Evolutionary conservation across 176 grass and related monocot species (phyloP), one percentile per base, ranked within the genome.

Genomic region (Neostapfia colusana): DNA sequence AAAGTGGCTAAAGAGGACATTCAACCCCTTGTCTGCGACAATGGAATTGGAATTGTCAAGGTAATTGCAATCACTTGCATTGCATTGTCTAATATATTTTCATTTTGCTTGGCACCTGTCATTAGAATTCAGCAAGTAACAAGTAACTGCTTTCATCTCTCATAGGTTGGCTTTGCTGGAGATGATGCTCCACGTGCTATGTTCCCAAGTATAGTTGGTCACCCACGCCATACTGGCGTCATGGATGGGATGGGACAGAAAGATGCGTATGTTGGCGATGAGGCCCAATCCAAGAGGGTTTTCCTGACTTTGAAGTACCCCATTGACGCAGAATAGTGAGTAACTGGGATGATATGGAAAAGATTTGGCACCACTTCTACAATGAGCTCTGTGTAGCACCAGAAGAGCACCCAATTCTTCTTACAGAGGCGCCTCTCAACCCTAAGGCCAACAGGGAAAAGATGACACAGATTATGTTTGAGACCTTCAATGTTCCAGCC

Each of bases 401-500:
- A 21, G 92, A 94, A 88, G 92, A 94, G 70, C 92, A 94, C 65
- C 92, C 88, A 44, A 65, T 94, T 82, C 79, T 94, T 75, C 88
- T 94, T 31, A 94, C 92, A 10, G 92, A 94, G 81, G 92, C 88
- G 31, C 92, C 89, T 63, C 81, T 92, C 44, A 92, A 92, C 71
- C 86, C 89, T 45, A 96, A 92, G 82, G 86, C 89, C 38, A 92
- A 96, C 58, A 96, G 93, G 88, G 93, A 96, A 79, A 96, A 96
- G 78, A 96, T 96, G 93, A 96, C 89, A 76, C 93, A 96, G 72
- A 94, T 94, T 70, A 96, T 96, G 89, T 96, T 96, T 70, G 93
- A 96, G 67, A 92, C 93, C 16, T 96, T 96, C 78, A 87, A 80
- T 74, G 84, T 85, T 45, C 93, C 93, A 42, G 93, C 89, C 53